Evolutionary conservation across 75 land plant species (phyloP).

Genomic region (Gnetum montanum): DNA sequence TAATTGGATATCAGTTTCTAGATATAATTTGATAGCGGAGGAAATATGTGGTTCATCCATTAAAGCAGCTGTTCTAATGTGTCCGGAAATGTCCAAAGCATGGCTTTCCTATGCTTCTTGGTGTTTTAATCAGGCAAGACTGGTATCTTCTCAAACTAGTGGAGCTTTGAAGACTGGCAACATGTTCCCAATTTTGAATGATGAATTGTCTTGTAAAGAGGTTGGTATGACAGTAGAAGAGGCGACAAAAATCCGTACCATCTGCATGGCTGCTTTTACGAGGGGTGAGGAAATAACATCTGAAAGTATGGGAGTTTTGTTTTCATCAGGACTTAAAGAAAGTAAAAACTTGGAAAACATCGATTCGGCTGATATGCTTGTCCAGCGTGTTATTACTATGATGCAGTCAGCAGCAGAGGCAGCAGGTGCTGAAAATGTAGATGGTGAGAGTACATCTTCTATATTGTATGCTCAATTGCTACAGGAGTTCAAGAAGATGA

Average conservation of each 20-base stretch:
- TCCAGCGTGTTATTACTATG: constrained; percentile 35
- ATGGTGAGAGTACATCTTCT: constrained; percentile 51
- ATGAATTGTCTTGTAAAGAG: constrained; percentile 33
- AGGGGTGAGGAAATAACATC: not conserved
- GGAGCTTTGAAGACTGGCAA: constrained; percentile 19
- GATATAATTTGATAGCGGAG: constrained; percentile 23
- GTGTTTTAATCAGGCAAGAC: constrained; percentile 70
- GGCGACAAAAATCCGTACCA: constrained; percentile 22
- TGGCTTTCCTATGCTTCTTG: constrained; percentile 97
- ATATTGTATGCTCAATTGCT: constrained; percentile 52
- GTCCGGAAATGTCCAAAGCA: constrained; percentile 74
- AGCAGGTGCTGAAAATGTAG: constrained; percentile 48
- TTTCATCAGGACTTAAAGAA: constrained; percentile 4
- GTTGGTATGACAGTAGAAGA: constrained; percentile 57
- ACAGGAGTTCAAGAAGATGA: constrained; percentile 16
- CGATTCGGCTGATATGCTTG: constrained; percentile 18
- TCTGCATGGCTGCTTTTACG: constrained; percentile 22
- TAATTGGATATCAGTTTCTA: constrained; percentile 7
- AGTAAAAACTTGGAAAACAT: constrained; percentile 5
- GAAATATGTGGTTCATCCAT: constrained; percentile 54
- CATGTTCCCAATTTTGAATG: constrained; percentile 36
- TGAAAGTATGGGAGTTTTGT: constrained; percentile 2
- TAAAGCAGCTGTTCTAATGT: constrained; percentile 56
- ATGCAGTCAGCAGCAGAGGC: constrained; percentile 67
- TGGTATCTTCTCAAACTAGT: constrained; percentile 17